Base-by-base conservation (phyloP, 2,329 filamentous ascomycete genomes). In the Cytospora schulzeri region DNA sequence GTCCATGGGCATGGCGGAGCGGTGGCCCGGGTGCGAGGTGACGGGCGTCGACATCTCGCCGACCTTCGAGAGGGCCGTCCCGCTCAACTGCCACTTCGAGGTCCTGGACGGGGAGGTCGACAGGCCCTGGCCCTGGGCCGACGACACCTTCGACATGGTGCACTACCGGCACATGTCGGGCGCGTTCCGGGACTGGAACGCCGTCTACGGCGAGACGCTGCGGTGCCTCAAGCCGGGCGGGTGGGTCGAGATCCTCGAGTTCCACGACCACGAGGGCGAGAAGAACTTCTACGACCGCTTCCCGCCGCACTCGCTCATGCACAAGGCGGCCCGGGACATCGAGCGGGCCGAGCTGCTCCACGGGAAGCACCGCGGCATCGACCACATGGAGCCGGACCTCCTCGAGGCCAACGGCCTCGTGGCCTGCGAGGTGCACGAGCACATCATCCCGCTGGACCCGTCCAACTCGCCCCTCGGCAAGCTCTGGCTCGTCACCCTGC, bases 31-130 rank as follows among this genome's bases (percentile, higher is more conserved):
- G 35, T 85, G 83, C 70, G 83, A 87, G 68, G 82, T 87, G 5
- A 81, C 84, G 7, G 85, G 85, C 26, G 85, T 83, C 51, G 85
- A 87, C 68, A 85, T 86, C 63, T 82, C 83, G 19, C 83, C 85
- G 65, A 84, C 86, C 57, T 84, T 86, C 68, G 82, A 82, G n/a
- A 79, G 78, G 24, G 80, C 81, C 38, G 82, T 84, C 8, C 85
- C 85, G 6, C 81, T 82, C 70, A 87, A 87, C 66, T 80, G 85
- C 48, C 85, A 83, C 69, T 87, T 86, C 74, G 83, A 86, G 72
- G 79, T 87, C 6, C 84, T 87, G 68, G 83, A 87, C 68, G 85
- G 84, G 54, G 83, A 86, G 71, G 73, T 78, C 28, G n/a, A n/a
- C n/a, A n/a, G n/a, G n/a, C 83, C 86, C 51, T 87, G 85, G 85